Evolutionary conservation across 176 grass and related monocot genomes (phyloP).

Genomic region (Musa beccarii): DNA sequence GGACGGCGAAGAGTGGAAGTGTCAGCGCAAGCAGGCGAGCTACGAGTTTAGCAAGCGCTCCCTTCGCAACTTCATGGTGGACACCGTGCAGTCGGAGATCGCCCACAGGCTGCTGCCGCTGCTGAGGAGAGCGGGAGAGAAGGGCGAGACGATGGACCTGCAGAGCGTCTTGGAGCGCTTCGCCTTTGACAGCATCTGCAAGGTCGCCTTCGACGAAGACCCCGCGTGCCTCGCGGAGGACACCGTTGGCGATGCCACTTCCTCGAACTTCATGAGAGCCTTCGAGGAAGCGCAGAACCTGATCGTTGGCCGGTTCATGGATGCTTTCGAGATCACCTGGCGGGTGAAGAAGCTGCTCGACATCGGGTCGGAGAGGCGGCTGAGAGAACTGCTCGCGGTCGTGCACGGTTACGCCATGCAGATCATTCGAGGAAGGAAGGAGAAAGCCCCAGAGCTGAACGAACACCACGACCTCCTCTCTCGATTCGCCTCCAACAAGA

Average conservation of each 20-base stretch:
- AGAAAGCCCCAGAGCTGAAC: constrained; percentile 4
- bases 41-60: constrained; percentile 36
- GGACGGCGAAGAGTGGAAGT: constrained; percentile 33
- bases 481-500: constrained; percentile 17
- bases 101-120: constrained; percentile 23
- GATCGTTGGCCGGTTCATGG: constrained; percentile 21
- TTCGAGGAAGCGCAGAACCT: constrained; percentile 41
- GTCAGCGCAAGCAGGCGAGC: constrained; percentile 36
- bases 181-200: constrained; percentile 58
- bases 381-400: constrained; percentile 22
- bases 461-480: constrained; percentile 32
- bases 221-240: constrained; percentile 32
- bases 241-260: not conserved
- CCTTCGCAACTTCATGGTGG: constrained; percentile 29
- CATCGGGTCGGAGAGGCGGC: constrained; percentile 26
- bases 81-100: constrained; percentile 28
- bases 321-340: constrained; percentile 20
- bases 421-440: constrained; percentile 30
- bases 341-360: constrained; percentile 46
- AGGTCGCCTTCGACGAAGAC: constrained; percentile 45
- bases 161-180: constrained; percentile 41
- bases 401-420: constrained; percentile 32
- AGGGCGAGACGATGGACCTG: constrained; percentile 7
- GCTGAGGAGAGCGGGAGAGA: not conserved
- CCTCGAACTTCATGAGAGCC: constrained; percentile 27